Evolutionary conservation across 768 basidiomycete genomes (phyloP).

Genomic region (Leucocoprinus leucothites): DNA sequence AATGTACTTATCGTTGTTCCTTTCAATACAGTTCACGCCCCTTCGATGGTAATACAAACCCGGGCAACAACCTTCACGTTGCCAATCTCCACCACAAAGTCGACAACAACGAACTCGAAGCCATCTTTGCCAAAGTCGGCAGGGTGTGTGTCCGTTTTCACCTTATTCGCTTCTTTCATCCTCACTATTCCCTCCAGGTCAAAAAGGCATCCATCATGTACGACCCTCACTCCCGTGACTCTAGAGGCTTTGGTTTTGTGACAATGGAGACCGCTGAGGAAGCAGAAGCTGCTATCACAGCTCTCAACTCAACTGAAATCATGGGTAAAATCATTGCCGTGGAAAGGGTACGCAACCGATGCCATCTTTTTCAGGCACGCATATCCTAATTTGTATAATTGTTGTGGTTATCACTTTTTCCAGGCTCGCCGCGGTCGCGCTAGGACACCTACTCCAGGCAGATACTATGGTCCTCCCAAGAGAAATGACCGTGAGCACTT

Average conservation of each 20-base stretch:
- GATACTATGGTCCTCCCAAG: slow-evolving; percentile 93
- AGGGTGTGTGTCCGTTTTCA: slow-evolving; percentile 20
- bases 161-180: slow-evolving; percentile 1
- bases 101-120: slow-evolving; percentile 86
- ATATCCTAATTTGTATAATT: not conserved
- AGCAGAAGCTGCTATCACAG: slow-evolving; percentile 87
- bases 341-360: slow-evolving; percentile 61
- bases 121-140: slow-evolving; percentile 85
- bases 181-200: slow-evolving; percentile 41
- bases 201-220: slow-evolving; percentile 72
- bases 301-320: slow-evolving; percentile 78
- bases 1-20: not conserved
- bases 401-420: not conserved
- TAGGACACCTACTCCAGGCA: slow-evolving; percentile 89
- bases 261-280: slow-evolving; percentile 70
- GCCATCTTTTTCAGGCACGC: not conserved
- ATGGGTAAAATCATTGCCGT: slow-evolving; percentile 87
- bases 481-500: slow-evolving; percentile 54
- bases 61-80: slow-evolving; percentile 64
- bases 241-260: slow-evolving; percentile 81
- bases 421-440: slow-evolving; percentile 89
- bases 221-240: slow-evolving; percentile 68
- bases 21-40: slow-evolving; percentile 21
- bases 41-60: slow-evolving; percentile 56
- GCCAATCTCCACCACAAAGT: slow-evolving; percentile 55